Evolutionary conservation across 306 rosid species (phyloP).

Genomic region (Corylus americana): DNA sequence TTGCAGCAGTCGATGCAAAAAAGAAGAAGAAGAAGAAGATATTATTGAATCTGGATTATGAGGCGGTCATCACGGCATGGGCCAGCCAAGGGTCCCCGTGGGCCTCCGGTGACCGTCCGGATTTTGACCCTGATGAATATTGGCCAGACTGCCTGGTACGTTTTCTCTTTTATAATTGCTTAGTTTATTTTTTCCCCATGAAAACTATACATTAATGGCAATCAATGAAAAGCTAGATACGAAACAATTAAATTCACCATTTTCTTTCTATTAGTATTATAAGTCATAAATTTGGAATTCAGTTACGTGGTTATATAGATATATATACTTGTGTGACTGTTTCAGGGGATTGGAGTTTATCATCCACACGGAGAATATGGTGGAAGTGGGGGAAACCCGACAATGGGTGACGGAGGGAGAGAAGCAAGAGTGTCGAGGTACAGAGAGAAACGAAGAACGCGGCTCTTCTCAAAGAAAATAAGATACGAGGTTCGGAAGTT

Average conservation of each 20-base stretch:
- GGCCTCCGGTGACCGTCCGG: conserved; percentile 65
- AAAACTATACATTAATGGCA: not conserved
- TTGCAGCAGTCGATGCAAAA: conserved; percentile 1
- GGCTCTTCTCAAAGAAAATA: conserved; percentile 92
- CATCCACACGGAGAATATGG: conserved; percentile 41
- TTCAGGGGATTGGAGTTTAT: conserved; percentile 41
- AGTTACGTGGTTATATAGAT: too few species aligned
- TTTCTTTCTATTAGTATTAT: too few species aligned
- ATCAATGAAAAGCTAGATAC: too few species aligned
- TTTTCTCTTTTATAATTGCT: too few species aligned
- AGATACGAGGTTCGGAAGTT: conserved; percentile 92
- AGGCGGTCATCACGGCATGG: conserved; percentile 76
- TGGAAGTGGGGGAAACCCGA: conserved; percentile 38
- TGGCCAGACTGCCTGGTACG: conserved; percentile 67
- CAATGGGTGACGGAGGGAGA: conserved; percentile 64
- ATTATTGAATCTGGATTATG: conserved; percentile 72
- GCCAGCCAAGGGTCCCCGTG: conserved; percentile 69
- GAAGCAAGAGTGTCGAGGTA: conserved; percentile 90
- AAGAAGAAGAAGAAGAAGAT: conserved; percentile 43
- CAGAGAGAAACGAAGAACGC: conserved; percentile 79
- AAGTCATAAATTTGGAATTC: too few species aligned
- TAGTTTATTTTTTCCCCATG: too few species aligned
- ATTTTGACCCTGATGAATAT: conserved; percentile 47
- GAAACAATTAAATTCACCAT: too few species aligned
- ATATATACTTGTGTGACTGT: not conserved